These are phyloP conservation scores for Termitomyces sp. DNA, from an alignment of 768 basidiomycete genomes.

Conservation along the genomic window DNA sequence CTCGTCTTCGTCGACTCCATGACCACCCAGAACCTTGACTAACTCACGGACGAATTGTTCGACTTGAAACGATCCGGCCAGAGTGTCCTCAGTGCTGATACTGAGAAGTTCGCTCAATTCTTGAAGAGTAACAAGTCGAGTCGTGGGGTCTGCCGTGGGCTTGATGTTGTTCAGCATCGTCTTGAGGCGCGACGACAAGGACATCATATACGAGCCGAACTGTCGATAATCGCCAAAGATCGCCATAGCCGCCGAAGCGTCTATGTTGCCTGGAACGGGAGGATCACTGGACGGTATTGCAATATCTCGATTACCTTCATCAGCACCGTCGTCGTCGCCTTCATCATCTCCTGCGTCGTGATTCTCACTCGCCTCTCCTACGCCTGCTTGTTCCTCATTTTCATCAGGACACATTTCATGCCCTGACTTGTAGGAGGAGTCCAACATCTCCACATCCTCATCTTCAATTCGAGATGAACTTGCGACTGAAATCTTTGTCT, in stretches of 20 bases:
- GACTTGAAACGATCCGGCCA: slow-evolving; percentile 93
- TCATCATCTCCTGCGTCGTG: slow-evolving; percentile 33
- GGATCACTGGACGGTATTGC: slow-evolving; percentile 32
- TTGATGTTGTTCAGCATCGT: slow-evolving; percentile 88
- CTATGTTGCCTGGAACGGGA: slow-evolving; percentile 48
- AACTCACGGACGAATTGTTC: slow-evolving; percentile 91
- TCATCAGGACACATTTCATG: slow-evolving; percentile 40
- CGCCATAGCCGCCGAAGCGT: slow-evolving; percentile 70
- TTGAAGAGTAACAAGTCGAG: slow-evolving; percentile 84
- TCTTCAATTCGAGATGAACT: slow-evolving; percentile 62
- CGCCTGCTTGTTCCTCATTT: slow-evolving; percentile 26
- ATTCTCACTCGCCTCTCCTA: slow-evolving; percentile 39
- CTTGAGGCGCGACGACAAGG: slow-evolving; percentile 83
- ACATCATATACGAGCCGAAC: slow-evolving; percentile 90
- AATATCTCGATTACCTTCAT: slow-evolving; percentile 34
- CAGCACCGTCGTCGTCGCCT: slow-evolving; percentile 31
- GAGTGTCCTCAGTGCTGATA: slow-evolving; percentile 95
- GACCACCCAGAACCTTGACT: slow-evolving; percentile 84
- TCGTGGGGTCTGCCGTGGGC: slow-evolving; percentile 75
- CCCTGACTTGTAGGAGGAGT: slow-evolving; percentile 53
- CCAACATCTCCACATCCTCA: slow-evolving; percentile 76
- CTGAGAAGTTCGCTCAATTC: slow-evolving; percentile 93
- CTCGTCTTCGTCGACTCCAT: slow-evolving; percentile 68
- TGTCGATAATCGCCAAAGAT: slow-evolving; percentile 86
- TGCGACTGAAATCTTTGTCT: slow-evolving; percentile 54